Evolutionary conservation across 1,284 basidiomycete species (phyloP).

Genomic region (Ganoderma sinense): DNA sequence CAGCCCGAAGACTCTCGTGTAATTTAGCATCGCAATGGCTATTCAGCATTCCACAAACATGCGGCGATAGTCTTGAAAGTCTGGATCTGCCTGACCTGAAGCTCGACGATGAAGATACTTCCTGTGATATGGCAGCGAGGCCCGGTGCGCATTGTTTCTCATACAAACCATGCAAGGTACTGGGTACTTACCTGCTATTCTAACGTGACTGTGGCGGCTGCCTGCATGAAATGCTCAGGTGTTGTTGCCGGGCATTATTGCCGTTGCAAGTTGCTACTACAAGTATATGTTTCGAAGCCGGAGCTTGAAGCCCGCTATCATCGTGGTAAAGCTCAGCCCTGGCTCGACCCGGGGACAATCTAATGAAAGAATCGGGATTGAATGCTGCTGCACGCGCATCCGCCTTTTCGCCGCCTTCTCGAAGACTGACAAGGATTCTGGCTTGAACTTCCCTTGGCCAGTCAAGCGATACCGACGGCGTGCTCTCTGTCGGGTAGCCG

Average conservation of each 20-base stretch:
- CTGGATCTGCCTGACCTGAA: not conserved
- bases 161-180: not conserved
- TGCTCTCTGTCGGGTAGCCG: not conserved
- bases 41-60: not conserved
- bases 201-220: too few relatives aligned
- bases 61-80: not conserved
- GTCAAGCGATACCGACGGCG: not conserved
- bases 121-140: not conserved
- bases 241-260: too few relatives aligned
- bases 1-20: slow-evolving; percentile 17
- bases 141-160: not conserved
- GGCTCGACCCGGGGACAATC: not conserved
- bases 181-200: too few relatives aligned
- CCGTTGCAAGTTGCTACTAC: too few relatives aligned
- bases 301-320: not conserved
- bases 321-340: not conserved
- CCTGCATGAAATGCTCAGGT: too few relatives aligned
- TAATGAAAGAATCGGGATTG: not conserved
- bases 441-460: not conserved
- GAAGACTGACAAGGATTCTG: not conserved
- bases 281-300: not conserved
- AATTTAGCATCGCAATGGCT: not conserved
- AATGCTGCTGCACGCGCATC: not conserved
- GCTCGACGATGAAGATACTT: not conserved
- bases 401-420: not conserved